Evolutionary conservation across 2,329 filamentous ascomycete genomes (phyloP).

Genomic region (Fusarium nelsonii): DNA sequence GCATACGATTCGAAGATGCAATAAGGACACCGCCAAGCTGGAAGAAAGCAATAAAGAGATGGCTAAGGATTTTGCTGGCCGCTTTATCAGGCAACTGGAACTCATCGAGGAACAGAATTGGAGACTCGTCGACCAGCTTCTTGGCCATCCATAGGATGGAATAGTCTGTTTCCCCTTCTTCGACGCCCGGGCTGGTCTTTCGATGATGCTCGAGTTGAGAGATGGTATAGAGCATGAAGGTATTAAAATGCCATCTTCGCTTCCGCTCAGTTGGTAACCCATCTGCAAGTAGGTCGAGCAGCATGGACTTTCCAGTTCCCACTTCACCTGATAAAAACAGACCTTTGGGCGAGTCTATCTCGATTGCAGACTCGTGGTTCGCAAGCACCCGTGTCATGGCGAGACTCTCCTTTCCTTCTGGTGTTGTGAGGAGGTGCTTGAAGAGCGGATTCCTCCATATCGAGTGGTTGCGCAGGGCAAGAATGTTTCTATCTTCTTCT

Average conservation of each 20-base stretch:
- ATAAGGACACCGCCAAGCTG: conserved; percentile 84
- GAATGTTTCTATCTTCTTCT: conserved; percentile 50
- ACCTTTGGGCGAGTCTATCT: conserved; percentile 78
- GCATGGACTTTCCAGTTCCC: conserved; percentile 86
- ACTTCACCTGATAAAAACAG: conserved; percentile 85
- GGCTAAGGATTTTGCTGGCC: conserved; percentile 82
- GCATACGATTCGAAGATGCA: conserved; percentile 85
- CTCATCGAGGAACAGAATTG: conserved; percentile 84
- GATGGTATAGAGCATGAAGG: conserved; percentile 84
- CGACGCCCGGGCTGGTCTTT: conserved; percentile 48
- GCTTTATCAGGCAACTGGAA: conserved; percentile 86
- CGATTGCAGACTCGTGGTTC: conserved; percentile 76
- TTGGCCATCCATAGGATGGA: conserved; percentile 80
- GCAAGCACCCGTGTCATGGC: conserved; percentile 78
- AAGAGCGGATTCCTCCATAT: conserved; percentile 71
- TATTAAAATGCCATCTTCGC: conserved; percentile 84
- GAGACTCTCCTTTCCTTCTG: conserved; percentile 68
- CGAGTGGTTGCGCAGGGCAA: conserved; percentile 66
- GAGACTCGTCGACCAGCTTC: conserved; percentile 79
- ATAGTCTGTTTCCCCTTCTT: conserved; percentile 61
- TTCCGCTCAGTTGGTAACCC: conserved; percentile 80
- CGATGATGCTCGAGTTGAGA: conserved; percentile 77
- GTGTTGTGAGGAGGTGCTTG: conserved; percentile 68
- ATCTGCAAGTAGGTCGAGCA: conserved; percentile 85
- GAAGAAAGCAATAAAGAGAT: conserved; percentile 83